Evolutionary conservation across 768 basidiomycete species (phyloP), one percentile per base, ranked within the genome.

Genomic region (Coprinopsis marcescibilis): DNA sequence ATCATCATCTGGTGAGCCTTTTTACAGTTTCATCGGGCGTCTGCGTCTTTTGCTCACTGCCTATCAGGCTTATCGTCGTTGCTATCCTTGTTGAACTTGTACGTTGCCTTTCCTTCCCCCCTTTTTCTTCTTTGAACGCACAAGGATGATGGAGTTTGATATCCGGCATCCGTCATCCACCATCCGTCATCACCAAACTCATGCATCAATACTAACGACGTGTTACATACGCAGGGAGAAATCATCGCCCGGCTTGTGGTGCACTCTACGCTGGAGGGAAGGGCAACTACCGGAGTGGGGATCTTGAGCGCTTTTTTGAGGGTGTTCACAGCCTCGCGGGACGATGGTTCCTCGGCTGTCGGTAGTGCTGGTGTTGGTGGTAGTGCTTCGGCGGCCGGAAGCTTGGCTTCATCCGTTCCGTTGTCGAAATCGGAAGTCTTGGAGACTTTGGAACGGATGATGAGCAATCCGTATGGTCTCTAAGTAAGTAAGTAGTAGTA

Each of bases 21-120:
- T 36, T 5, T 34, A 38, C 48, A 7, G 26, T 8, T 6, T 21
- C 17, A 13, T 13, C 23, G 17, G 15, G 11, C 8, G 42, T 21
- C 51, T 47, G 45, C 50, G 45, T 38, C 45, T 56, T 41, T 55
- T 52, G 21, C 57, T 24, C 8, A 23, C 38, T 11, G 17, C 24
- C 2, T 59, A 45, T 12, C 48, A 92, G 89, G 88, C 71, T 96
- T 21, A 96, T 96, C 56, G 82, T 91, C 17, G 82, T 84, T 1
- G 91, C 91, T 17, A 86, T 86, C 60, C 62, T 95, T n/a, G 91
- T 95, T 8, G 92, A 92, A 66, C 62, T 86, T 50, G 89, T 86
- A 56, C 25, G 79, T 72, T n/a, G 27, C 15, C 8, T 32, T 43
- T 45, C 35, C 11, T 45, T 46, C 12, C 32, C 14, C 21, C 11